Evolutionary conservation across 2,329 filamentous ascomycete species (phyloP).

Genomic region (Didymella keratinophila): DNA sequence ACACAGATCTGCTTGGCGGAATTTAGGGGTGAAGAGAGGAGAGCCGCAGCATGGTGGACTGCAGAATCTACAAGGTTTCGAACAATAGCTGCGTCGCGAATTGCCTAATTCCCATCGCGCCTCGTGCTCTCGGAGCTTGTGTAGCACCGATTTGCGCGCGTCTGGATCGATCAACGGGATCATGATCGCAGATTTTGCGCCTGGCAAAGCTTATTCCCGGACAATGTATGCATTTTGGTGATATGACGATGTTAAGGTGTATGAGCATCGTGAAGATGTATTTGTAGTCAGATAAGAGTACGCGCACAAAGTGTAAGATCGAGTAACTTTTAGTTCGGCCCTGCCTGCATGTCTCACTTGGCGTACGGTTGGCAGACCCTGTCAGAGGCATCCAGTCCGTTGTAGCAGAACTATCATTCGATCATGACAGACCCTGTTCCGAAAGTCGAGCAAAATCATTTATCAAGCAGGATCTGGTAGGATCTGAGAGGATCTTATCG

Average conservation of each 20-base stretch:
- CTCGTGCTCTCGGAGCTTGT: conserved; percentile 3
- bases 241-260: not conserved
- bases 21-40: conserved; percentile 6
- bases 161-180: conserved; percentile 3
- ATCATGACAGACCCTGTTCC: not conserved
- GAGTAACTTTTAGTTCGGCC: not conserved
- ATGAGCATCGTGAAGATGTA: not conserved
- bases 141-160: conserved; percentile 9
- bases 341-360: conserved; percentile 13
- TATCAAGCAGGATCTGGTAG: not conserved
- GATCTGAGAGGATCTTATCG: not conserved
- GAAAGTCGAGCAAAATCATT: not conserved
- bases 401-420: not conserved
- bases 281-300: not conserved
- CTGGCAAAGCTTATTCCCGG: conserved; percentile 7
- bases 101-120: conserved; percentile 7
- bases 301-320: not conserved
- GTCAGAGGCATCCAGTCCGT: conserved; percentile 5
- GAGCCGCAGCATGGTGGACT: conserved; percentile 12
- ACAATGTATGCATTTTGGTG: not conserved
- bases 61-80: conserved; percentile 7
- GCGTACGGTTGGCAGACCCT: conserved; percentile 6
- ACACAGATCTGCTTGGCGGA: conserved; percentile 2
- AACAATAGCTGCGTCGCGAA: conserved; percentile 13
- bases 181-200: not conserved